These are phyloP conservation scores for Euryodendron excelsum DNA, from an alignment of 148 eudicot genomes.

Conservation along the genomic window DNA sequence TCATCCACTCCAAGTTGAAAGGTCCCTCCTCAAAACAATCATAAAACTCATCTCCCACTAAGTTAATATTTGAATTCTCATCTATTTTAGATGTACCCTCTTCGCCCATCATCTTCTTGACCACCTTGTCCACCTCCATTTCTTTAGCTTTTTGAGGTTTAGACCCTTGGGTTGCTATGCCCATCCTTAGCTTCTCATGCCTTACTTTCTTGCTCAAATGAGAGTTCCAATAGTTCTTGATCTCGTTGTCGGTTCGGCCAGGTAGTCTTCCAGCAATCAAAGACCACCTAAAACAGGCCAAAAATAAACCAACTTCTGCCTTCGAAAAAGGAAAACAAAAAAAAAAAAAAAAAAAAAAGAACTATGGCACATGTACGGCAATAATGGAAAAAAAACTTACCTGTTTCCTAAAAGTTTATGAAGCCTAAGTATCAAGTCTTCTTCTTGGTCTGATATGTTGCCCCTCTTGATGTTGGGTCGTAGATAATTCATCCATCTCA, in stretches of 20 bases:
- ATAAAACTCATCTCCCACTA: not conserved
- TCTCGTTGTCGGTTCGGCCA: not conserved
- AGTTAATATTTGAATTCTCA: not conserved
- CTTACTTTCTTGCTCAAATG: constrained; percentile 2
- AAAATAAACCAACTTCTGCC: not conserved
- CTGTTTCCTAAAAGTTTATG: constrained; percentile 21
- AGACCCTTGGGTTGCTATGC: not conserved
- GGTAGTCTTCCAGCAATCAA: constrained; percentile 10
- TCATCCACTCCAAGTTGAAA: constrained; percentile 3
- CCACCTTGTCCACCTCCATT: not conserved
- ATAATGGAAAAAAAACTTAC: not conserved
- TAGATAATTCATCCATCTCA: constrained; percentile 17
- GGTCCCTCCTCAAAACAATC: constrained; percentile 4
- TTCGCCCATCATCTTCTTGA: not conserved
- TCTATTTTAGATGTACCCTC: not conserved
- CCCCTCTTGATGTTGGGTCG: constrained; percentile 20
- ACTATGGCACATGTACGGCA: not conserved
- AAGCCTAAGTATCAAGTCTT: constrained; percentile 18
- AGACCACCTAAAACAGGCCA: not conserved
- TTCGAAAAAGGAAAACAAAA: too few species aligned
- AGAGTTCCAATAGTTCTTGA: constrained; percentile 4
- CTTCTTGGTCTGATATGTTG: constrained; percentile 15
- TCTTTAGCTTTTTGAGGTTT: not conserved
- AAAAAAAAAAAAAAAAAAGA: too few species aligned
- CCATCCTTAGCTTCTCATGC: not conserved